These are phyloP conservation scores for Neobulgaria alba DNA, from an alignment of 2,329 filamentous ascomycete genomes.

Conservation along the genomic window DNA sequence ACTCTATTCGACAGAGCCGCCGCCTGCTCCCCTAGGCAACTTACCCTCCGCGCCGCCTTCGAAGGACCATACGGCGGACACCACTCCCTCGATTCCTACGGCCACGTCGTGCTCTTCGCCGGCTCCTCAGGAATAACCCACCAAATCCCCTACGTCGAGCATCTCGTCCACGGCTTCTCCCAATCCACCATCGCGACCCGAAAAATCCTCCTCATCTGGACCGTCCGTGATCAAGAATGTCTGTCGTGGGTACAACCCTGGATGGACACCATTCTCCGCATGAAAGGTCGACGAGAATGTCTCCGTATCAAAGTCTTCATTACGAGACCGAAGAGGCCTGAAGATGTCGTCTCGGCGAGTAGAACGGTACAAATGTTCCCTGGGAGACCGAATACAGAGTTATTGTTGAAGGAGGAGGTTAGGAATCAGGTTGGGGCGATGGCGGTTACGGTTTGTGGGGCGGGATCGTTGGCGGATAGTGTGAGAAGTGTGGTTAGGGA, in stretches of 20 bases:
- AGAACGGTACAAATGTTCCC: slow-evolving; percentile 85
- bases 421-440: slow-evolving; percentile 78
- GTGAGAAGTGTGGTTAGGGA: slow-evolving; percentile 60
- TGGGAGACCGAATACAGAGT: slow-evolving; percentile 74
- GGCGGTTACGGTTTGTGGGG: slow-evolving; percentile 74
- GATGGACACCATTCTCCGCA: slow-evolving; percentile 64
- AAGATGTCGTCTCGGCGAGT: slow-evolving; percentile 66
- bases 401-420: slow-evolving; percentile 74
- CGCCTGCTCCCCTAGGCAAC: slow-evolving; percentile 17
- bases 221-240: slow-evolving; percentile 80
- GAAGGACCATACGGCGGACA: slow-evolving; percentile 86
- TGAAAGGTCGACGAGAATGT: slow-evolving; percentile 74
- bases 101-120: slow-evolving; percentile 68
- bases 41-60: slow-evolving; percentile 49
- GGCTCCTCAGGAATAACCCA: slow-evolving; percentile 74
- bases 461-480: slow-evolving; percentile 67
- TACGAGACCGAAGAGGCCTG: slow-evolving; percentile 73
- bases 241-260: slow-evolving; percentile 91
- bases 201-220: slow-evolving; percentile 79
- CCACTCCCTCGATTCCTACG: slow-evolving; percentile 78
- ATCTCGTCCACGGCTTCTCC: slow-evolving; percentile 62
- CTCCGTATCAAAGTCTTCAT: slow-evolving; percentile 85
- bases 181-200: slow-evolving; percentile 70
- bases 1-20: slow-evolving; percentile 66
- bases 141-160: slow-evolving; percentile 74